Evolutionary conservation across 108 stramenopile species (phyloP).

Genomic region (Licmophora abbreviata): DNA sequence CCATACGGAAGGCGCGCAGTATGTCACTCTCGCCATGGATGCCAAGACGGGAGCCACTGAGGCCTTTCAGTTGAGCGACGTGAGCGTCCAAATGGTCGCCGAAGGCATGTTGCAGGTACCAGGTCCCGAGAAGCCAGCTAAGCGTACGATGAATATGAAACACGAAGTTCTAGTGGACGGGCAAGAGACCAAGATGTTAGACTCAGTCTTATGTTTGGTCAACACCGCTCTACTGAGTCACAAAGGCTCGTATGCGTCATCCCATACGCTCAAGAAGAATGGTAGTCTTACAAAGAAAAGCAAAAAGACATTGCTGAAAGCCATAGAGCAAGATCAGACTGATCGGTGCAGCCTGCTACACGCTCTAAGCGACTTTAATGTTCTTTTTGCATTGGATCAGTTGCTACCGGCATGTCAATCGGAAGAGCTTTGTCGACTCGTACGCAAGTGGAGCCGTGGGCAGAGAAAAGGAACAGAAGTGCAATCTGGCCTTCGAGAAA

Average conservation of each 20-base stretch:
- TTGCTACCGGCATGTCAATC: conserved; percentile 41
- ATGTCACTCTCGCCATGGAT: conserved; percentile 72
- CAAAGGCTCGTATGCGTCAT: conserved; percentile 46
- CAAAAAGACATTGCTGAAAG: conserved; percentile 54
- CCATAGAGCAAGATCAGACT: conserved; percentile 24
- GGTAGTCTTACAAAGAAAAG: conserved; percentile 64
- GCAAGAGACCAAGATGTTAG: conserved; percentile 61
- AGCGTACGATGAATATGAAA: conserved; percentile 32
- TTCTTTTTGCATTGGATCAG: conserved; percentile 51
- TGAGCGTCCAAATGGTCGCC: conserved; percentile 79
- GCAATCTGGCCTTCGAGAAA: too few relatives aligned
- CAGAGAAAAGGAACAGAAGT: conserved; percentile 54
- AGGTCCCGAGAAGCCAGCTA: conserved; percentile 4
- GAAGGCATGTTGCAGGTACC: conserved; percentile 51
- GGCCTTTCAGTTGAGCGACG: conserved; percentile 83
- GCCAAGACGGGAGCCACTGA: conserved; percentile 72
- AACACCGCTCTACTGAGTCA: conserved; percentile 76
- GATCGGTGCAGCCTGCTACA: too few relatives aligned
- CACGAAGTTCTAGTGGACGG: conserved; percentile 63
- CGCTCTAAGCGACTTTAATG: conserved; percentile 61
- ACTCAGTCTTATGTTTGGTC: conserved; percentile 76
- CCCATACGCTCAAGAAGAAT: conserved; percentile 40
- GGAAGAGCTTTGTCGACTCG: conserved; percentile 39
- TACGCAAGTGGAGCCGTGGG: conserved; percentile 66
- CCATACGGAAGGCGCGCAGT: conserved; percentile 45